Evolutionary conservation across 352 stramenopile species (phyloP).

Genomic region (Phytophthora brassicae): DNA sequence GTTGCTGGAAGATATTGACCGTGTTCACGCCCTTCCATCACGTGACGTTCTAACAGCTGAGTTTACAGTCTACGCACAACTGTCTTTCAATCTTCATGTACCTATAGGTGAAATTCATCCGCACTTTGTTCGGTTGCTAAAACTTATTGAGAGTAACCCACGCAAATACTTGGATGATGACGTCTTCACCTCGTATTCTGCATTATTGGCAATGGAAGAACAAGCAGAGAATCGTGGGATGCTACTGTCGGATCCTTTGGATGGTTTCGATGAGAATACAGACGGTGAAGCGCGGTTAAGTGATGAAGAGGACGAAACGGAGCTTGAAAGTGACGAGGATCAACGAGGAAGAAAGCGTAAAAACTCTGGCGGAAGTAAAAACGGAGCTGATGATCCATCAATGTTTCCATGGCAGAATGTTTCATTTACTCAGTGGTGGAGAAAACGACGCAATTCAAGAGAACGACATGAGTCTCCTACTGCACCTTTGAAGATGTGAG

Average conservation of each 20-base stretch:
- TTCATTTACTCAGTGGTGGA: constrained; percentile 82
- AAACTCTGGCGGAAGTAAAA: constrained; percentile 26
- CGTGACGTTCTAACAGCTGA: constrained; percentile 86
- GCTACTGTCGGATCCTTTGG: constrained; percentile 29
- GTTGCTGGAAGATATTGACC: constrained; percentile 79
- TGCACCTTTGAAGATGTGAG: constrained; percentile 19
- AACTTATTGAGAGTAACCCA: constrained; percentile 86
- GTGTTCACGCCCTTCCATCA: constrained; percentile 76
- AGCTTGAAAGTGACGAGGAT: constrained; percentile 25
- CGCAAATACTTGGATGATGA: constrained; percentile 90
- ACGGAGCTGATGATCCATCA: constrained; percentile 34
- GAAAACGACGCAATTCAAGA: constrained; percentile 40
- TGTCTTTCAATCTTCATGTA: constrained; percentile 89
- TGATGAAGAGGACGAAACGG: constrained; percentile 58
- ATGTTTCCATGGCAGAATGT: constrained; percentile 76
- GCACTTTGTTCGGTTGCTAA: constrained; percentile 86
- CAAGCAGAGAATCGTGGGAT: constrained; percentile 38
- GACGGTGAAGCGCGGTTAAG: constrained; percentile 67
- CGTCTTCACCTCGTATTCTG: constrained; percentile 77
- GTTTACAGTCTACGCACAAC: constrained; percentile 90
- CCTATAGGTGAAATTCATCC: constrained; percentile 76
- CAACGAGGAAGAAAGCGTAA: constrained; percentile 35
- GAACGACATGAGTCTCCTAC: constrained; percentile 22
- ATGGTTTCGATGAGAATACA: constrained; percentile 60
- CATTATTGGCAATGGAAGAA: constrained; percentile 69